Percentiles rank a stretch among this genome's conserved stretches.
Evolutionary conservation across 306 rosid species (phyloP).

Genomic region (Boehmeria nivea): DNA sequence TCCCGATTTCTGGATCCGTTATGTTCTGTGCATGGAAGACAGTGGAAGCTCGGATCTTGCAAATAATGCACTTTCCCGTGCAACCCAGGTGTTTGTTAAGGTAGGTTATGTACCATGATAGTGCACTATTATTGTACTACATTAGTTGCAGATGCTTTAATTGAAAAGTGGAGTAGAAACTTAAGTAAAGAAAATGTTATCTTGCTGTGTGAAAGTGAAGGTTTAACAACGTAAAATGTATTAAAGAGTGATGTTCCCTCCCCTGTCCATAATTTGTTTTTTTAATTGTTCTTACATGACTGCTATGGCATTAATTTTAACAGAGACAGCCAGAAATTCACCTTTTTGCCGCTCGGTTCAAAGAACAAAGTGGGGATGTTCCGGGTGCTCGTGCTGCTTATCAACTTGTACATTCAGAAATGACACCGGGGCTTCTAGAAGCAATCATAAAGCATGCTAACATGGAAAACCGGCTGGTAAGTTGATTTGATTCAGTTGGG

Average conservation of each 20-base stretch:
- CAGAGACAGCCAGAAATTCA: conserved; percentile 98
- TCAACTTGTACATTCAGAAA: conserved; percentile 88
- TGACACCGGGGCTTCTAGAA: conserved; percentile 95
- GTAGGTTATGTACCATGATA: conserved; percentile 23
- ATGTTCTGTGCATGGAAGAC: conserved; percentile 72
- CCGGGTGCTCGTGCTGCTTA: conserved; percentile 86
- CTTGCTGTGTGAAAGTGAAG: neutral
- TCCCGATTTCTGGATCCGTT: conserved; percentile 94
- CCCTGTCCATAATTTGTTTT: neutral
- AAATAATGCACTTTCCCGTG: conserved; percentile 89
- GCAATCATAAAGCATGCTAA: conserved; percentile 91
- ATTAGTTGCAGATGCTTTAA: too few species aligned
- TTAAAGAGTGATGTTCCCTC: too few species aligned
- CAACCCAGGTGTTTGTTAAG: conserved; percentile 97
- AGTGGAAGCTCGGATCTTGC: conserved; percentile 80
- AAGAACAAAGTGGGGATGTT: conserved; percentile 83
- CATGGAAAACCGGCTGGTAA: conserved; percentile 90
- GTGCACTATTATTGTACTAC: too few species aligned
- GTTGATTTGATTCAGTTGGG: conserved; percentile 23
- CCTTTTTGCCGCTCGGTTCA: conserved; percentile 84
- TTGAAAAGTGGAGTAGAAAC: too few species aligned
- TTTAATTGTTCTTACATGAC: neutral
- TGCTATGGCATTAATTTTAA: conserved; percentile 18
- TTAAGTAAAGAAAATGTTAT: neutral
- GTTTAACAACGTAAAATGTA: too few species aligned